phyloP scores from a whole-genome alignment of 2,329 filamentous ascomycete genomes.

The Hypoxylon sp. region DNA sequence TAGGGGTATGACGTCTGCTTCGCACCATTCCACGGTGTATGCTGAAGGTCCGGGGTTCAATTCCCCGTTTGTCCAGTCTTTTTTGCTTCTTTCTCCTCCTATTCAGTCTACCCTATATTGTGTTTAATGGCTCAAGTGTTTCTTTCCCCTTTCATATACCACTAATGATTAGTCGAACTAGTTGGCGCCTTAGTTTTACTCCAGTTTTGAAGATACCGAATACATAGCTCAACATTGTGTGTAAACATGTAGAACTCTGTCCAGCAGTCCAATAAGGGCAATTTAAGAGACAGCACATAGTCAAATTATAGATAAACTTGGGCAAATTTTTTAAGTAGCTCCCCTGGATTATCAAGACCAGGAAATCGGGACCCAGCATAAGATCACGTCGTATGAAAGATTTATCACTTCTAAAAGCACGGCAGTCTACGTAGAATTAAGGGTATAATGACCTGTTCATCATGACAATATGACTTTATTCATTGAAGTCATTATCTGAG shows the following conservation, averaged over 20 bases:
- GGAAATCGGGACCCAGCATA: not conserved
- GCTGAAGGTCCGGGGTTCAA: constrained; percentile 43
- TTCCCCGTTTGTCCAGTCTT: constrained; percentile 33
- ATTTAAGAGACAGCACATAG: not conserved
- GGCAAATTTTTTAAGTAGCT: not conserved
- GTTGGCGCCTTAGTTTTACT: not conserved
- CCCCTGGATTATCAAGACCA: not conserved
- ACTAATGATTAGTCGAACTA: not conserved
- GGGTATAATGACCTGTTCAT: constrained; percentile 33
- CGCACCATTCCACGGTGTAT: constrained; percentile 34
- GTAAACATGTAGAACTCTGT: not conserved
- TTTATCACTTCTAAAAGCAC: constrained; percentile 1
- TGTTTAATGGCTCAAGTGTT: not conserved
- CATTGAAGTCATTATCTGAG: constrained; percentile 55
- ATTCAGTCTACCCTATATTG: not conserved
- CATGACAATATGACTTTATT: constrained; percentile 53
- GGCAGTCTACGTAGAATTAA: not conserved
- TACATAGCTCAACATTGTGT: not conserved
- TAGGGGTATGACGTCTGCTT: constrained; percentile 43
- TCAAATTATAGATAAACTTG: no score
- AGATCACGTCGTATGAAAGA: not conserved
- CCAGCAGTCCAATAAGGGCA: not conserved
- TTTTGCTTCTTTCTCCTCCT: not conserved
- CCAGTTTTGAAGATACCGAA: not conserved
- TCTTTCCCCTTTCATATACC: constrained; percentile 1